Conservation (phyloP, 2,329 filamentous ascomycete genomes). For the Scedosporium apiospermum region DNA sequence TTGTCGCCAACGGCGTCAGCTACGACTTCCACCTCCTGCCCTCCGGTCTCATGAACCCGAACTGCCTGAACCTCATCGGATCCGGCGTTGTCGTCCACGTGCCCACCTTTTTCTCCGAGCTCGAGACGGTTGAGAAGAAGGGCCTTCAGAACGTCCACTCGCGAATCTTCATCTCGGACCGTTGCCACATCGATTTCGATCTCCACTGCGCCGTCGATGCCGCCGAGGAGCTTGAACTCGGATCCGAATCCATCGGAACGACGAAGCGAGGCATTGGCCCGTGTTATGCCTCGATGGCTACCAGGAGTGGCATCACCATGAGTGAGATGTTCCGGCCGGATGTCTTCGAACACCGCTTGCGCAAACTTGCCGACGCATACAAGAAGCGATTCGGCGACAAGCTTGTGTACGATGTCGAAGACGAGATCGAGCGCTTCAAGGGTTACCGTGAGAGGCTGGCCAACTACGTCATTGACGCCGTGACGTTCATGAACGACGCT, state of each 20-base stretch:
- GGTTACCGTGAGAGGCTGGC: conserved; percentile 47
- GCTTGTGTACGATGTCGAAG: conserved; percentile 56
- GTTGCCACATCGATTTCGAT: conserved; percentile 55
- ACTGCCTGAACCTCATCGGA: conserved; percentile 64
- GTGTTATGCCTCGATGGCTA: conserved; percentile 15
- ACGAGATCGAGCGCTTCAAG: conserved; percentile 55
- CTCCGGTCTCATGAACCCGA: conserved; percentile 63
- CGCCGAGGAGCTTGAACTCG: conserved; percentile 49
- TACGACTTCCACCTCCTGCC: conserved; percentile 49
- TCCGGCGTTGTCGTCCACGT: conserved; percentile 60
- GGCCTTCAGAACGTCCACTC: conserved; percentile 27
- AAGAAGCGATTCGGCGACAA: conserved; percentile 61
- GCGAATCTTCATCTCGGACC: conserved; percentile 53
- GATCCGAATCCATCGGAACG: conserved; percentile 24
- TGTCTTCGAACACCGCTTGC: conserved; percentile 57
- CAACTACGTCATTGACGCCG: conserved; percentile 56
- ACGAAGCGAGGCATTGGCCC: conserved; percentile 22
- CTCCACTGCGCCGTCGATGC: conserved; percentile 60
- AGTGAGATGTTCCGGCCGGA: conserved; percentile 58
- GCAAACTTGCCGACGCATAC: conserved; percentile 51
- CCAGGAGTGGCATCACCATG: conserved; percentile 57
- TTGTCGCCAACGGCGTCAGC: conserved; percentile 11
- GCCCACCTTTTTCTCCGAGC: conserved; percentile 21
- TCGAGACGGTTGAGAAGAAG: conserved; percentile 28
- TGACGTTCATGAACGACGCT: conserved; percentile 52